phyloP scores from a whole-genome alignment of 2,329 filamentous ascomycete genomes.

The Aureobasidium sp. region DNA sequence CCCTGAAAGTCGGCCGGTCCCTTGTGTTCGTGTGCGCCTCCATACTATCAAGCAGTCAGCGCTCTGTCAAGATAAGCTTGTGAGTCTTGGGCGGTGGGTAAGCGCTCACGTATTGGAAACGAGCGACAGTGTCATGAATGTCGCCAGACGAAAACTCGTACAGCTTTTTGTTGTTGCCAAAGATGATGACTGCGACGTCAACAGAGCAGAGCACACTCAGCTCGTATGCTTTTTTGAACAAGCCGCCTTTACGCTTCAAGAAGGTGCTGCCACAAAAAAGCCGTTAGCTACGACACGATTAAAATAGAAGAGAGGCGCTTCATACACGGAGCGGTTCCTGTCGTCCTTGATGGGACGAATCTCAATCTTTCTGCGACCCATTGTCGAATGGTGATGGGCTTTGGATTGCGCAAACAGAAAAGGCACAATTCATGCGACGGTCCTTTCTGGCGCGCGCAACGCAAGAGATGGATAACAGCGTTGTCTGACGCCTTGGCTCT shows the following conservation, averaged over 20 bases:
- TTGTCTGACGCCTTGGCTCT: slow-evolving; percentile 3
- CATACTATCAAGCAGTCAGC: slow-evolving; percentile 57
- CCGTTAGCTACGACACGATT: slow-evolving; percentile 1
- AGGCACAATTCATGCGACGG: slow-evolving; percentile 7
- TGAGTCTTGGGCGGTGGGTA: slow-evolving; percentile 16
- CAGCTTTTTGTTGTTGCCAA: slow-evolving; percentile 97
- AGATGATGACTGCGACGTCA: slow-evolving; percentile 97
- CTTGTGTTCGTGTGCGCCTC: slow-evolving; percentile 90
- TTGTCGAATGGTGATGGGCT: slow-evolving; percentile 34
- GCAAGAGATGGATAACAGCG: background rate
- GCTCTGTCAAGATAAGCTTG: slow-evolving; percentile 13
- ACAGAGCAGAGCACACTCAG: slow-evolving; percentile 96
- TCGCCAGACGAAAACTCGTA: slow-evolving; percentile 95
- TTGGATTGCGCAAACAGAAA: background rate
- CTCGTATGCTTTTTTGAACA: slow-evolving; percentile 99
- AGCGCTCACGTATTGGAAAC: slow-evolving; percentile 79
- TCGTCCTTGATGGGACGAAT: slow-evolving; percentile 99
- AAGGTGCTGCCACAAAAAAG: slow-evolving; percentile 62
- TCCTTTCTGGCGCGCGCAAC: background rate
- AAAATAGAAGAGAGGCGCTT: background rate
- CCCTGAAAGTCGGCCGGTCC: slow-evolving; percentile 87
- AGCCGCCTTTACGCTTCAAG: slow-evolving; percentile 93
- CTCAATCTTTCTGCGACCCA: slow-evolving; percentile 99
- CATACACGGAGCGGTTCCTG: slow-evolving; percentile 90
- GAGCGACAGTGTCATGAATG: slow-evolving; percentile 80